Percentiles rank a stretch among this genome's conserved stretches.
Evolutionary conservation across 257 asterid genomes (phyloP).

Genomic region (Solanum lycopersicoides): DNA sequence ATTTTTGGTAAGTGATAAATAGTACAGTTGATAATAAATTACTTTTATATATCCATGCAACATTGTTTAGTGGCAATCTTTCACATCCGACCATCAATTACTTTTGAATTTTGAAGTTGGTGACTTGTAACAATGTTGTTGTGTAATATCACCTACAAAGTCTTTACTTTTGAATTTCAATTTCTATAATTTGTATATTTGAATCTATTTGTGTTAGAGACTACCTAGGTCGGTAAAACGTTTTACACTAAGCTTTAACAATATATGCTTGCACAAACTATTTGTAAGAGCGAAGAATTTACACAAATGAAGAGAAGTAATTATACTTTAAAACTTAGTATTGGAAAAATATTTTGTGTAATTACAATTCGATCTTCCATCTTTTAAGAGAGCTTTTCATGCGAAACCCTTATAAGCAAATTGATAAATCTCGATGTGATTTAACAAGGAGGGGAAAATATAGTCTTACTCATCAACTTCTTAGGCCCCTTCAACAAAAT

Average conservation of each 20-base stretch:
- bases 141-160: background rate
- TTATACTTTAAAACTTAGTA: background rate
- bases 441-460: background rate
- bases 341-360: background rate
- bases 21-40: background rate
- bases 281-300: background rate
- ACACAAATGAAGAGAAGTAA: background rate
- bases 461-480: background rate
- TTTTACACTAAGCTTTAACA: background rate
- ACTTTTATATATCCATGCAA: background rate
- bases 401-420: background rate
- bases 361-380: background rate
- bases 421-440: background rate
- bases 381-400: background rate
- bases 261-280: background rate
- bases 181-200: background rate
- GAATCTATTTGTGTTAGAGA: background rate
- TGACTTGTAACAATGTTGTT: background rate
- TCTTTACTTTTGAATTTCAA: background rate
- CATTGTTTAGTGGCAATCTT: background rate
- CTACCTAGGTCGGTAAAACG: background rate
- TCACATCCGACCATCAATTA: too few relatives aligned
- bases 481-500: background rate
- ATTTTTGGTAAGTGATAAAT: background rate
- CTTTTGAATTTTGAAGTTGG: background rate